A percentile compares a stretch with the other conserved stretches of the same genome.
Evolutionary conservation across 2,329 filamentous ascomycete genomes (phyloP).

Genomic region (Neoarthrinium moseri): DNA sequence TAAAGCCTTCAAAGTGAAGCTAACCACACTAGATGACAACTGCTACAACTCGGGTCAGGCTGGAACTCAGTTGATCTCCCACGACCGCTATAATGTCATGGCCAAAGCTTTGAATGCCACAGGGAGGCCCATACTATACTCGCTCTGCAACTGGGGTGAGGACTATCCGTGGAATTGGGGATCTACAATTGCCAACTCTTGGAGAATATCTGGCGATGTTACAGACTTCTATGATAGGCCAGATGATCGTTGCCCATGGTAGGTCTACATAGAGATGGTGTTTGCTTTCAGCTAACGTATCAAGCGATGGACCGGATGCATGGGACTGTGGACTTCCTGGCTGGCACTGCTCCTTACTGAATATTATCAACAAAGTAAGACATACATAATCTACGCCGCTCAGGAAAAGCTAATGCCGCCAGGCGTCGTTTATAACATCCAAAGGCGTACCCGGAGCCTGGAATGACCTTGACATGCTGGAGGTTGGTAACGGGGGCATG

Average conservation of each 20-base stretch:
- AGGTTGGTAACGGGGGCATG: slow-evolving; percentile 18
- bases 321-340: slow-evolving; percentile 7
- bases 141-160: slow-evolving; percentile 33
- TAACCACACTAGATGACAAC: slow-evolving; percentile 43
- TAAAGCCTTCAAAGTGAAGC: too few species aligned
- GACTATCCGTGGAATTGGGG: slow-evolving; percentile 28
- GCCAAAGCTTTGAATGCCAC: slow-evolving; percentile 31
- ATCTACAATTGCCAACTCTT: slow-evolving; percentile 27
- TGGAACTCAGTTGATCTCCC: slow-evolving; percentile 24
- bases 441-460: slow-evolving; percentile 8
- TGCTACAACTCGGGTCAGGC: slow-evolving; percentile 32
- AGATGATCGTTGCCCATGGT: slow-evolving; percentile 29
- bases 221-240: slow-evolving; percentile 30
- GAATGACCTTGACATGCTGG: slow-evolving; percentile 22
- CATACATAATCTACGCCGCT: not conserved
- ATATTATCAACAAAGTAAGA: slow-evolving; percentile 8
- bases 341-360: slow-evolving; percentile 4
- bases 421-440: slow-evolving; percentile 6
- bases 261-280: not conserved
- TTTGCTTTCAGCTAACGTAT: not conserved
- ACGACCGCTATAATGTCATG: slow-evolving; percentile 29
- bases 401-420: not conserved
- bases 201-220: slow-evolving; percentile 32
- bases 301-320: slow-evolving; percentile 7
- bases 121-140: slow-evolving; percentile 29